A percentile compares a stretch with the other conserved stretches of the same genome.
Evolutionary conservation across 805 yeast species (phyloP).

Genomic region (Candida fluviatilis): DNA sequence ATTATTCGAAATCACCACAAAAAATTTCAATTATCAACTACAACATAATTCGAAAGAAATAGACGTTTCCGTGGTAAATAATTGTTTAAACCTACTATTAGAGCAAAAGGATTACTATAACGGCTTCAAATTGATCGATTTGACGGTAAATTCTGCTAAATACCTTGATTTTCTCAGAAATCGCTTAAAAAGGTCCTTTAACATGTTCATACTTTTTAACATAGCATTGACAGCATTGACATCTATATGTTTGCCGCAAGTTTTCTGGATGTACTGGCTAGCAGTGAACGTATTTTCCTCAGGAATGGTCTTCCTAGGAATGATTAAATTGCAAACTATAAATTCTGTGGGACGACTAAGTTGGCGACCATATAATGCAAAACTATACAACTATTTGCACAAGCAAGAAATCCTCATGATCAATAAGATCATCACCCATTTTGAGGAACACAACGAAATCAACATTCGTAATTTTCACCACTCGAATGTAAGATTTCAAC

Average conservation of each 20-base stretch:
- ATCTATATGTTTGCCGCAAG: slow-evolving; percentile 12
- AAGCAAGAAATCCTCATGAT: slow-evolving; percentile 27
- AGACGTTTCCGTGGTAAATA: slow-evolving; percentile 8
- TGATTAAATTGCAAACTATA: slow-evolving; percentile 4
- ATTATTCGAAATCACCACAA: slow-evolving; percentile 9
- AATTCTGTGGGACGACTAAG: slow-evolving; percentile 25
- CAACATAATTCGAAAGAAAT: neutral
- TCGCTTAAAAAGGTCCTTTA: neutral
- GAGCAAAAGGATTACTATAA: slow-evolving; percentile 24
- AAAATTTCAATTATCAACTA: slow-evolving; percentile 5
- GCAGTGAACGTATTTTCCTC: slow-evolving; percentile 5
- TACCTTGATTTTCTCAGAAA: slow-evolving; percentile 8
- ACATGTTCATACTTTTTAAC: neutral
- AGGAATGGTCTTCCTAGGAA: slow-evolving; percentile 3
- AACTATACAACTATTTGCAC: slow-evolving; percentile 23
- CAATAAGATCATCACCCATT: slow-evolving; percentile 33
- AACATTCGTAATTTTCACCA: slow-evolving; percentile 38
- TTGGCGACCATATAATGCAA: slow-evolving; percentile 33
- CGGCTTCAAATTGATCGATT: slow-evolving; percentile 24
- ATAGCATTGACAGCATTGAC: slow-evolving; percentile 17
- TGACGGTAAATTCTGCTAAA: slow-evolving; percentile 14
- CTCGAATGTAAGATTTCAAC: slow-evolving; percentile 20
- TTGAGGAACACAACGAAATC: slow-evolving; percentile 40
- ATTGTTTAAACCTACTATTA: slow-evolving; percentile 16
- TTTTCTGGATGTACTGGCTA: slow-evolving; percentile 11